Evolutionary conservation across 768 basidiomycete genomes (phyloP).

Genomic region (Pisolithus orientalis): DNA sequence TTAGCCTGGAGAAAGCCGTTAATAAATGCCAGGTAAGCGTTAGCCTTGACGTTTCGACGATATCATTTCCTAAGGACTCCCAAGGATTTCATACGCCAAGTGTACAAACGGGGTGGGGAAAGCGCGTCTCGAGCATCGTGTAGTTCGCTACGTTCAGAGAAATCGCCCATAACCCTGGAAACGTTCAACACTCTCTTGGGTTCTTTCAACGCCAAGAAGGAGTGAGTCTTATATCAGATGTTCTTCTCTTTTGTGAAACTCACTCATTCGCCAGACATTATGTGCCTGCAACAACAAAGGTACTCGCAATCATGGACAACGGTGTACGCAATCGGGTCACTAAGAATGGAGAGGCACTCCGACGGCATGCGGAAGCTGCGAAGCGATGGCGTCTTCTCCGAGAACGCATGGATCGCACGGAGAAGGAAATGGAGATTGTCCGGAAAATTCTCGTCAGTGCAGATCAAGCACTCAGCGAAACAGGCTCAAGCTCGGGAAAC

Average conservation of each 20-base stretch:
- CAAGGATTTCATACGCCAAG: constrained; percentile 84
- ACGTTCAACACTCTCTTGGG: constrained; percentile 61
- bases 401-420: constrained; percentile 75
- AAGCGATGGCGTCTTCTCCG: constrained; percentile 77
- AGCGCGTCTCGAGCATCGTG: constrained; percentile 35
- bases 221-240: constrained; percentile 37
- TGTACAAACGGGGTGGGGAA: constrained; percentile 55
- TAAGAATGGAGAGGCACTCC: constrained; percentile 92
- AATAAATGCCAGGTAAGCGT: constrained; percentile 76
- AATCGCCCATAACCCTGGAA: constrained; percentile 49
- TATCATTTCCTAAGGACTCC: background rate
- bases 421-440: constrained; percentile 72
- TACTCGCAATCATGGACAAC: constrained; percentile 89
- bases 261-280: constrained; percentile 61
- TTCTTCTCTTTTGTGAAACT: constrained; percentile 7
- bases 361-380: constrained; percentile 84
- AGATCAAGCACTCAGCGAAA: constrained; percentile 57
- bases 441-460: constrained; percentile 48
- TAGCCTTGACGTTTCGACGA: constrained; percentile 4
- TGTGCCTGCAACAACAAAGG: constrained; percentile 88
- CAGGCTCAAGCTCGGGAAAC: constrained; percentile 59
- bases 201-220: constrained; percentile 84
- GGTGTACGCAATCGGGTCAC: constrained; percentile 90
- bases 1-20: constrained; percentile 88
- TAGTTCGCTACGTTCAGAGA: constrained; percentile 44